Evolutionary conservation across 208 protist genomes (phyloP), one percentile per base, ranked within the genome.

Genomic region (Crithidia fasciculata): DNA sequence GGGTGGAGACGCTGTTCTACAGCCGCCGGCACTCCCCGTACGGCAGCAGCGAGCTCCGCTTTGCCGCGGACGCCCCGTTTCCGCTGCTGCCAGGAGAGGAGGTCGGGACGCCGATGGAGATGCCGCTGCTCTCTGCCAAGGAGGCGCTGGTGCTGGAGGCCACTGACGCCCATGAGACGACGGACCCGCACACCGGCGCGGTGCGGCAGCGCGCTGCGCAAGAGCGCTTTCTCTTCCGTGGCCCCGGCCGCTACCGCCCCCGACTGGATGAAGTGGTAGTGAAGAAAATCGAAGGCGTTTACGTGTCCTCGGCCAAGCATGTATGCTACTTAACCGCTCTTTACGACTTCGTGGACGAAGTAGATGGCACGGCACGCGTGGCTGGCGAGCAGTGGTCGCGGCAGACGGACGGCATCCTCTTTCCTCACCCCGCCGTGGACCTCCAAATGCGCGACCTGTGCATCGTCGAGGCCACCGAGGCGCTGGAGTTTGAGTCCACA

Each of bases 361-460:
- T 60, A 37, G 62, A 59, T 36, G 90, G 87, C 36, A 55, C 77
- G 5, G 15, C 40, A 28, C 86, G 94, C 12, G 67, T 84, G 57
- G 94, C 93, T 0, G 96, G 96, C 4, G 94, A 98, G 63, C 66
- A 84, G 79, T 99, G 96, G 96, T 73, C 97, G 36, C 74, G 95
- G 49, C 70, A 81, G 19, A 72, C 68, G 12, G 59, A 59, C n/a
- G 96, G 97, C 41, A 79, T 95, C 7, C 97, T 97, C 70, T 82
- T 99, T 9, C 87, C 90, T 18, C 66, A 72, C 65, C 74, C 74
- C 5, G 74, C 74, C 7, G 45, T 43, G 44, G 19, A 44, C 16
- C 19, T 78, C 13, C 68, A 84, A 12, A 63, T 86, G 19, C 69
- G 70, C 18, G 78, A 89, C 43, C 63, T 70, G 10, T 72, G 72